These are phyloP conservation scores for Angomonas deanei DNA, from an alignment of 208 protist species.

Conservation along the genomic window DNA sequence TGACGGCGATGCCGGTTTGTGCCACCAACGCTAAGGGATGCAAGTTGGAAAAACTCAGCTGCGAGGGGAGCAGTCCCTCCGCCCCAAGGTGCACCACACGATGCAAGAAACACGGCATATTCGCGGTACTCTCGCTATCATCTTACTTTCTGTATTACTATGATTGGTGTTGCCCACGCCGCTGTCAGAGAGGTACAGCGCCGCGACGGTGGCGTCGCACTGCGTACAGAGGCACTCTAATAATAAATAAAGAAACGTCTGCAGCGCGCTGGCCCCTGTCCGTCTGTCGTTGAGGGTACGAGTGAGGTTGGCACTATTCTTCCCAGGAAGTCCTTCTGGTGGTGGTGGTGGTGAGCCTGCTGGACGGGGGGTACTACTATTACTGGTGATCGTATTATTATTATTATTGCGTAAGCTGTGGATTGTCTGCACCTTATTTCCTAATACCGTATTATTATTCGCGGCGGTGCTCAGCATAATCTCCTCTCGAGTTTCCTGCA, in stretches of 20 bases:
- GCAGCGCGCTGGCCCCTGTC: constrained; percentile 28
- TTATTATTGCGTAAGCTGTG: background rate
- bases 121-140: too few relatives aligned
- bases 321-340: too few relatives aligned
- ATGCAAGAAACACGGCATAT: constrained; percentile 32
- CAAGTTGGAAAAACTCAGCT: constrained; percentile 44
- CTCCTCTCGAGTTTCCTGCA: background rate
- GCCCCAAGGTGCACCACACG: constrained; percentile 49
- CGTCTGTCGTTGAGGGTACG: constrained; percentile 17
- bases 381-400: background rate
- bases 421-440: background rate
- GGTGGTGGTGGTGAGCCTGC: background rate
- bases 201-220: constrained; percentile 40
- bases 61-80: constrained; percentile 33
- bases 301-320: background rate
- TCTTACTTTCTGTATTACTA: too few relatives aligned
- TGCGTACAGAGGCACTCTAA: constrained; percentile 48
- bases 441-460: background rate
- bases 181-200: constrained; percentile 39
- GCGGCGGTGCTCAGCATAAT: background rate
- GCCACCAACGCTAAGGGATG: constrained; percentile 55
- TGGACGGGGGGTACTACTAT: background rate
- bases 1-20: constrained; percentile 50
- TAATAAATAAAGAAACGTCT: constrained; percentile 60
- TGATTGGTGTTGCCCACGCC: background rate